A percentile compares a stretch with the other conserved stretches of the same genome.
These are phyloP conservation scores for Roridomyces roridus DNA, from an alignment of 768 basidiomycete species.

Conservation along the genomic window DNA sequence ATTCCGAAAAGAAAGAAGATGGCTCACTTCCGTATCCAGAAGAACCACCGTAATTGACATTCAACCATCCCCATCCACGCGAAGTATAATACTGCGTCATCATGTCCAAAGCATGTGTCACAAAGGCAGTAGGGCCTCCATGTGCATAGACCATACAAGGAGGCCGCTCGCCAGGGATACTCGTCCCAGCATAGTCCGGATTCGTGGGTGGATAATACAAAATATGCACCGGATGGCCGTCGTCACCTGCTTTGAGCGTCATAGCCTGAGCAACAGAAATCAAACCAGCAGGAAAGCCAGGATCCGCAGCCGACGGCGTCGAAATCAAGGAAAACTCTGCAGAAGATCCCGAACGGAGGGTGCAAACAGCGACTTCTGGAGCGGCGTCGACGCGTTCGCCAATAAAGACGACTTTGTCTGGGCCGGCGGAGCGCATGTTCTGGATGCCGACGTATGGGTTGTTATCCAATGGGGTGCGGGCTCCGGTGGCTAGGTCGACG, in stretches of 20 bases:
- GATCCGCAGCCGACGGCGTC: conserved; percentile 22
- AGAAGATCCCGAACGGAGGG: conserved; percentile 28
- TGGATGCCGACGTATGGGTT: conserved; percentile 50
- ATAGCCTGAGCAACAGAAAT: conserved; percentile 58
- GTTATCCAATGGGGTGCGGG: conserved; percentile 41
- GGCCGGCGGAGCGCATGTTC: conserved; percentile 39
- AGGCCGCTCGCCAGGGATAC: conserved; percentile 58
- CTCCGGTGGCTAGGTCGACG: conserved; percentile 39
- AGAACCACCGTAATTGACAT: conserved; percentile 68
- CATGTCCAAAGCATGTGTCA: conserved; percentile 57
- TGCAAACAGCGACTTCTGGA: conserved; percentile 42
- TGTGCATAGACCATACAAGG: conserved; percentile 72
- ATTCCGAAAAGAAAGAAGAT: conserved; percentile 40
- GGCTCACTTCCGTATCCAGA: conserved; percentile 56
- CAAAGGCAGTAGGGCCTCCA: conserved; percentile 71
- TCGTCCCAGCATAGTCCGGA: conserved; percentile 59
- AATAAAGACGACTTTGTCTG: conserved; percentile 45
- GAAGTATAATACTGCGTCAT: conserved; percentile 69
- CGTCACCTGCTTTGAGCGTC: conserved; percentile 42
- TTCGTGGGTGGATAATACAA: conserved; percentile 75
- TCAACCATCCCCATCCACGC: conserved; percentile 79
- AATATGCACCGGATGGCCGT: conserved; percentile 55
- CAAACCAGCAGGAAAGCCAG: conserved; percentile 35
- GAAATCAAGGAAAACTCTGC: conserved; percentile 26
- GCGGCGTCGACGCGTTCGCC: conserved; percentile 49